Percentiles rank a stretch among this genome's conserved stretches.
phyloP scores from a whole-genome alignment of 164 flowering plant genomes.

The Annona squamosa region DNA sequence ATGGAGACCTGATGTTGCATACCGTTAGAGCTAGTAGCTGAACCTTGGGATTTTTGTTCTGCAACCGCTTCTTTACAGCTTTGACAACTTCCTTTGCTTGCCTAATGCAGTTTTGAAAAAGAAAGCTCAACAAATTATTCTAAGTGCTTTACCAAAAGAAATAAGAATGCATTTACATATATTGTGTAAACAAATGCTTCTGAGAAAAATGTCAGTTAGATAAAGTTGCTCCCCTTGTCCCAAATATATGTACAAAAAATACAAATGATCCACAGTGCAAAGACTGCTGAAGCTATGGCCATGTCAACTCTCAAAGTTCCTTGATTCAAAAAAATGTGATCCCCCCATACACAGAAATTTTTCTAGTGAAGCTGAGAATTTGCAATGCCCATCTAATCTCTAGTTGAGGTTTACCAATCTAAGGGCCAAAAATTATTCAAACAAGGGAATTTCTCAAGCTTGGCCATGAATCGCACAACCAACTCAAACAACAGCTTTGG shows the following conservation, averaged over 20 bases:
- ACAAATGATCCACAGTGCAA: background rate
- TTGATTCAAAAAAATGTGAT: background rate
- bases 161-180: background rate
- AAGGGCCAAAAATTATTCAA: background rate
- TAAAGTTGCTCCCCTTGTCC: background rate
- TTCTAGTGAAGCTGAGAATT: background rate
- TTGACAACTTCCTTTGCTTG: slow-evolving; percentile 85
- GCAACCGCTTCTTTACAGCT: slow-evolving; percentile 80
- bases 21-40: slow-evolving; percentile 91
- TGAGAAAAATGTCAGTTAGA: background rate
- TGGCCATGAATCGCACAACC: background rate
- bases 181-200: background rate
- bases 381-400: background rate
- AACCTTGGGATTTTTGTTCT: slow-evolving; percentile 73
- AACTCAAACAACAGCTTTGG: too few species aligned
- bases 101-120: slow-evolving; percentile 35
- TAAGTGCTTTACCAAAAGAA: background rate
- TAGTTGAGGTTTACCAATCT: background rate
- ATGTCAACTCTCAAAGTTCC: background rate
- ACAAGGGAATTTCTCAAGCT: background rate
- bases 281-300: background rate
- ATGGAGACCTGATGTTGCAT: slow-evolving; percentile 9
- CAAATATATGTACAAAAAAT: too few species aligned
- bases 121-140: background rate
- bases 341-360: background rate